phyloP scores from a whole-genome alignment of 345 rosid species.

The Pistacia integerrima region DNA sequence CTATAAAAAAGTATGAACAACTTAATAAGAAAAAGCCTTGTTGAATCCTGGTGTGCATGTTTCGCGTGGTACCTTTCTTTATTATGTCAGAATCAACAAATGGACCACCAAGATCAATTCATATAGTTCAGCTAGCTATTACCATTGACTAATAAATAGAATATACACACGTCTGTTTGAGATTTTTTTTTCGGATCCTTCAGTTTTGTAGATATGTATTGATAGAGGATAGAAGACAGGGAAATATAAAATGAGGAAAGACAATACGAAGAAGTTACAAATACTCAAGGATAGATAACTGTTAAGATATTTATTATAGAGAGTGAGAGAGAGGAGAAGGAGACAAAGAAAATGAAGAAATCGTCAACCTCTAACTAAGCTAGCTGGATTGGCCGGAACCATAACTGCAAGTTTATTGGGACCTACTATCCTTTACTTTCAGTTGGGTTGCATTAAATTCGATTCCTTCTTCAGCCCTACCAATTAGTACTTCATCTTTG shows the following conservation, averaged over 20 bases:
- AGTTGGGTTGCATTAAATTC: conserved; percentile 15
- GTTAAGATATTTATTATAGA: neutral
- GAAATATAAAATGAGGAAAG: neutral
- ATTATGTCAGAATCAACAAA: neutral
- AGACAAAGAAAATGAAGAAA: neutral
- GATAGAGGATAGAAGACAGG: neutral
- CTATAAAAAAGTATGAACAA: neutral
- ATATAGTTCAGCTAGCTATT: neutral
- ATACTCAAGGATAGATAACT: neutral
- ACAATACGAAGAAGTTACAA: neutral
- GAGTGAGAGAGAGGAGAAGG: neutral
- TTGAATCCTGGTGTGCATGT: neutral
- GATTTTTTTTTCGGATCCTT: neutral
- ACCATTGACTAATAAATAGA: neutral
- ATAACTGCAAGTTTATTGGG: conserved; percentile 17
- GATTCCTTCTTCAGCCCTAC: conserved; percentile 4
- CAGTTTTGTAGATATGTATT: neutral
- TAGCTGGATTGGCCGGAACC: conserved; percentile 5
- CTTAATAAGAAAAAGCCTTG: neutral
- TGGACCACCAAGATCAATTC: neutral
- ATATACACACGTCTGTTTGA: neutral
- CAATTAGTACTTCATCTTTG: neutral
- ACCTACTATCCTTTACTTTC: conserved; percentile 8
- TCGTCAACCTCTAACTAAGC: neutral
- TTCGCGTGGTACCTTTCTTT: neutral